These are phyloP conservation scores for Emergomyces africanus DNA, from an alignment of 2,329 filamentous ascomycete species.

Conservation along the genomic window DNA sequence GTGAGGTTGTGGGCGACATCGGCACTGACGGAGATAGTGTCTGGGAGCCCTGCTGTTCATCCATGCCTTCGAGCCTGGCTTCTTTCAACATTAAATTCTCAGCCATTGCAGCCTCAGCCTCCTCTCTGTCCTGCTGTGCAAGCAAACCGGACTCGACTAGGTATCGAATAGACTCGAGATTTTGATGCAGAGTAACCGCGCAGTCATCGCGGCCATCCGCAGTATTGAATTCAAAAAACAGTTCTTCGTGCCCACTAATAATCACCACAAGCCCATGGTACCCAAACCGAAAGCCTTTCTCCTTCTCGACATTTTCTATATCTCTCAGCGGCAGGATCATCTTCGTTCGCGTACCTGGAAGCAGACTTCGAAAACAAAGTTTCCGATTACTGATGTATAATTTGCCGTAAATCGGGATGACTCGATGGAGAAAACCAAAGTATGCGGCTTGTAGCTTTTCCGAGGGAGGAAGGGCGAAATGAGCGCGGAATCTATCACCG, in stretches of 20 bases:
- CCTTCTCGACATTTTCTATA: conserved; percentile 85
- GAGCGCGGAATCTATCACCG: conserved; percentile 62
- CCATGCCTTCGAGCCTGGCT: conserved; percentile 44
- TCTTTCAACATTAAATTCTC: conserved; percentile 72
- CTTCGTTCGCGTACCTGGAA: conserved; percentile 84
- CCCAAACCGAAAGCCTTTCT: conserved; percentile 85
- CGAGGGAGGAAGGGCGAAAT: conserved; percentile 75
- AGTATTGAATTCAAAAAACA: conserved; percentile 87
- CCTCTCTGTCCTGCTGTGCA: conserved; percentile 54
- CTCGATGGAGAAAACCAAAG: conserved; percentile 81
- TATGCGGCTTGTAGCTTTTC: conserved; percentile 82
- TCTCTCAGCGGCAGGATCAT: conserved; percentile 82
- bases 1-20: conserved; percentile 32
- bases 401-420: conserved; percentile 87
- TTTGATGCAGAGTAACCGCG: conserved; percentile 63
- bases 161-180: conserved; percentile 58
- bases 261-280: conserved; percentile 87
- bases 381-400: conserved; percentile 81
- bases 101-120: conserved; percentile 60
- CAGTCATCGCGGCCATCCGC: conserved; percentile 78
- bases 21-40: conserved; percentile 13
- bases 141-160: conserved; percentile 57
- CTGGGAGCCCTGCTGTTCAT: conserved; percentile 18
- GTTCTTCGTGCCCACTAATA: conserved; percentile 83
- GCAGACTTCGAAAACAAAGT: conserved; percentile 84